A percentile compares a stretch with the other conserved stretches of the same genome.
phyloP scores from a whole-genome alignment of 2,329 filamentous ascomycete species.

The Aspergillus flavus region DNA sequence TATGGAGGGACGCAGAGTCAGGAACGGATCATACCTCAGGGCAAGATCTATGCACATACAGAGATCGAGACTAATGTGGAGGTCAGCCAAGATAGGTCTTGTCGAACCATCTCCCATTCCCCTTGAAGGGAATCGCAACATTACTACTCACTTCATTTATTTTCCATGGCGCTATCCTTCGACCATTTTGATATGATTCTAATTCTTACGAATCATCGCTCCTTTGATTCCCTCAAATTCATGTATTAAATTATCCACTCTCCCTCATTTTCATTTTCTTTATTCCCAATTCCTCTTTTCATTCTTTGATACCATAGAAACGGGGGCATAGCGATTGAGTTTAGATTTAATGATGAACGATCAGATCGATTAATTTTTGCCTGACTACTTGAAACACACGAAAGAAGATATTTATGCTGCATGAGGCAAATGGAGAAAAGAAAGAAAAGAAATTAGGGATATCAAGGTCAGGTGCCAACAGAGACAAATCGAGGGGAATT shows the following conservation, averaged over 20 bases:
- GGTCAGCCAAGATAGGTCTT: slow-evolving; percentile 11
- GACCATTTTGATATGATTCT: background rate
- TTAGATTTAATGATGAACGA: background rate
- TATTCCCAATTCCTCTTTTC: background rate
- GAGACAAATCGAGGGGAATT: background rate
- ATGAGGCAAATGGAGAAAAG: too few species aligned
- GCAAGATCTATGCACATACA: slow-evolving; percentile 35
- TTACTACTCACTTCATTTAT: background rate
- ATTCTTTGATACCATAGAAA: background rate
- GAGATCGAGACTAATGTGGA: slow-evolving; percentile 37
- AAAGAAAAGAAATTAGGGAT: background rate
- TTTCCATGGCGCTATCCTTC: background rate
- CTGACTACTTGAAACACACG: background rate
- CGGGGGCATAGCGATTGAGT: background rate
- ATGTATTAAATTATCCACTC: background rate
- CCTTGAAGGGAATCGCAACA: background rate
- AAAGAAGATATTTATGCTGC: too few species aligned
- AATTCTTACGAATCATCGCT: background rate
- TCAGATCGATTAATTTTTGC: background rate
- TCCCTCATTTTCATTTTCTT: background rate
- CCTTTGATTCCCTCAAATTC: background rate
- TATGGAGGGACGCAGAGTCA: slow-evolving; percentile 27
- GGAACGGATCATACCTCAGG: slow-evolving; percentile 34
- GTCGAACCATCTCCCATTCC: background rate
- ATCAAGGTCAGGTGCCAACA: background rate